phyloP scores from a whole-genome alignment of 352 stramenopile genomes.

The Phytophthora citricola region DNA sequence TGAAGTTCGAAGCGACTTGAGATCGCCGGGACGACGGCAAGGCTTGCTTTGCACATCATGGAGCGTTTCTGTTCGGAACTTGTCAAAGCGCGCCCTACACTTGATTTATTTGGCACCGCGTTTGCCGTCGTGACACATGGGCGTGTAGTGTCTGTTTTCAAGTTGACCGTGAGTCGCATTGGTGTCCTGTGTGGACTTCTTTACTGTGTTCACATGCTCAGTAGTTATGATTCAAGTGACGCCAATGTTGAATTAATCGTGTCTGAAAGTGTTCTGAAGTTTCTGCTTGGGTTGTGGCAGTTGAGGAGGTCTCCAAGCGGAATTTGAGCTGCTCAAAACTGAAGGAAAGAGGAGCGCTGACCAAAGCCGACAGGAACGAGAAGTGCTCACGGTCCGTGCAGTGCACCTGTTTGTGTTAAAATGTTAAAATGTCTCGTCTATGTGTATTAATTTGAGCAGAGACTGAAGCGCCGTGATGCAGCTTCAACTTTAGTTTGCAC shows the following conservation, averaged over 20 bases:
- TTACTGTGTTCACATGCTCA: not conserved
- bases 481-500: not conserved
- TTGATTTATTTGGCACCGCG: conserved; percentile 1
- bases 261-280: not conserved
- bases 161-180: not conserved
- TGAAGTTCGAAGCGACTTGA: conserved; percentile 1
- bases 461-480: not conserved
- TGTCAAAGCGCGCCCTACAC: not conserved
- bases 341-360: not conserved
- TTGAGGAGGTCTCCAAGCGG: not conserved
- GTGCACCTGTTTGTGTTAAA: not conserved
- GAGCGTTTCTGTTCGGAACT: not conserved
- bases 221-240: not conserved
- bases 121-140: not conserved
- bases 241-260: not conserved
- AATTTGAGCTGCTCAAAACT: not conserved
- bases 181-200: not conserved
- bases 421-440: not conserved
- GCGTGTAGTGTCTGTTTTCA: not conserved
- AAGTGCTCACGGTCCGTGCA: not conserved
- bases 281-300: not conserved
- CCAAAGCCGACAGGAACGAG: not conserved
- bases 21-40: not conserved
- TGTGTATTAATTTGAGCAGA: not conserved
- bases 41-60: not conserved